Percentiles rank a stretch among this genome's conserved stretches.
These are phyloP conservation scores for Pseudozyma sp. DNA, from an alignment of 1,284 basidiomycete species.

Conservation along the genomic window DNA sequence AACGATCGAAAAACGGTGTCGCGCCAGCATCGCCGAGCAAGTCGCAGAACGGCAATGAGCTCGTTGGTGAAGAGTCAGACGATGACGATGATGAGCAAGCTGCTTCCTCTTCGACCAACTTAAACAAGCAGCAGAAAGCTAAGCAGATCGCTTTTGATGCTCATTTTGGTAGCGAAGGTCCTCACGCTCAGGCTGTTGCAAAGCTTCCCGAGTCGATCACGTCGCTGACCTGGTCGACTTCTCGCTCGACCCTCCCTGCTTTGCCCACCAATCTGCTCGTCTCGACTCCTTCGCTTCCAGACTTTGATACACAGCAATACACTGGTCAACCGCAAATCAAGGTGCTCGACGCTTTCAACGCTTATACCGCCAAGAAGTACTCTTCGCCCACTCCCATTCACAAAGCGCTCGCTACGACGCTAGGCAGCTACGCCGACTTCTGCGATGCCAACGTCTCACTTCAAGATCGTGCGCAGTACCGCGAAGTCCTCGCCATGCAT, in stretches of 20 bases:
- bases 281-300: slow-evolving; percentile 24
- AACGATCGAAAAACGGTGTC: slow-evolving; percentile 12
- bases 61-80: slow-evolving; percentile 42
- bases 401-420: slow-evolving; percentile 35
- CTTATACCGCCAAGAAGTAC: slow-evolving; percentile 26
- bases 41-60: slow-evolving; percentile 11
- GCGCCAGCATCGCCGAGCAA: slow-evolving; percentile 3
- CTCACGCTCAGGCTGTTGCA: slow-evolving; percentile 35
- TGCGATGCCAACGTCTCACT: slow-evolving; percentile 52
- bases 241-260: slow-evolving; percentile 24
- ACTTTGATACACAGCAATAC: slow-evolving; percentile 26
- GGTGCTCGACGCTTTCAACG: slow-evolving; percentile 51
- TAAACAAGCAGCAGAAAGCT: slow-evolving; percentile 22
- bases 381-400: slow-evolving; percentile 29
- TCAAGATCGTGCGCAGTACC: slow-evolving; percentile 33
- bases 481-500: slow-evolving; percentile 55
- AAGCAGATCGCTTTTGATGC: slow-evolving; percentile 48
- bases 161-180: slow-evolving; percentile 54
- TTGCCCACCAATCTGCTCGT: slow-evolving; percentile 34
- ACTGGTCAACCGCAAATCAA: slow-evolving; percentile 50
- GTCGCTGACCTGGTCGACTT: slow-evolving; percentile 31
- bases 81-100: slow-evolving; percentile 32
- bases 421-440: slow-evolving; percentile 60
- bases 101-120: background rate
- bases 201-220: slow-evolving; percentile 39